phyloP scores from a whole-genome alignment of 2,329 filamentous ascomycete species.

The Colletotrichum brevisporum region DNA sequence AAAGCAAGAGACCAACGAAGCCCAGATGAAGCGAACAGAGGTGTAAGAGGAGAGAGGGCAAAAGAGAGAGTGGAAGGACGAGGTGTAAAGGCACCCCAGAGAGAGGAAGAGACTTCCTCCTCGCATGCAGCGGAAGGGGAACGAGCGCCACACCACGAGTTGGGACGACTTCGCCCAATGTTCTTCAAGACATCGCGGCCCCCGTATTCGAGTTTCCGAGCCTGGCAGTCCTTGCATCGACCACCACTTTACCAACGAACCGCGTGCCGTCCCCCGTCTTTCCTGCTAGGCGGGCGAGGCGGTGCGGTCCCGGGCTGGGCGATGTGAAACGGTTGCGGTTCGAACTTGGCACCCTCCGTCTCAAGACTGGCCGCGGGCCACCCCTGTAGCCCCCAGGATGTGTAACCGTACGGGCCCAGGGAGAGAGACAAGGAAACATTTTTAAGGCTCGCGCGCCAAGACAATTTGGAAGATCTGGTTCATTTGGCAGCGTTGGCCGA shows the following conservation, averaged over 20 bases:
- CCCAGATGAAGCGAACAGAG: slow-evolving; percentile 29
- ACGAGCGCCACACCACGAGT: slow-evolving; percentile 10
- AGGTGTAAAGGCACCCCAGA: slow-evolving; percentile 16
- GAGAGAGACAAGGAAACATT: slow-evolving; percentile 26
- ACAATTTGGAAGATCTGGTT: slow-evolving; percentile 19
- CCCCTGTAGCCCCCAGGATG: slow-evolving; percentile 28
- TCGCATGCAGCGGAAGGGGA: slow-evolving; percentile 7
- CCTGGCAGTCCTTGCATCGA: slow-evolving; percentile 26
- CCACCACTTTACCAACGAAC: slow-evolving; percentile 6
- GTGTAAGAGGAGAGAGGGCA: slow-evolving; percentile 20
- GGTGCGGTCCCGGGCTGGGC: slow-evolving; percentile 22
- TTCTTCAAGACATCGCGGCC: slow-evolving; percentile 13
- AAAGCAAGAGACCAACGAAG: slow-evolving; percentile 23
- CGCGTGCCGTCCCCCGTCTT: neutral
- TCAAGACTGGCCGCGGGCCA: slow-evolving; percentile 34
- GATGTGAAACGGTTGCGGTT: slow-evolving; percentile 40
- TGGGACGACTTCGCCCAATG: slow-evolving; percentile 27
- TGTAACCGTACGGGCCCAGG: slow-evolving; percentile 29
- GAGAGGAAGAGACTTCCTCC: slow-evolving; percentile 9
- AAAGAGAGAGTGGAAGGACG: slow-evolving; percentile 9
- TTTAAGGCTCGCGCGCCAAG: slow-evolving; percentile 34
- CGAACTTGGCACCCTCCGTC: slow-evolving; percentile 38
- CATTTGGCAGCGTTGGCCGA: neutral
- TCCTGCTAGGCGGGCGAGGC: slow-evolving; percentile 32
- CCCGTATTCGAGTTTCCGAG: slow-evolving; percentile 31